Percentiles rank a stretch among this genome's conserved stretches.
Evolutionary conservation across 2,329 filamentous ascomycete species (phyloP).

Genomic region (Sarocladiaceae sp.): DNA sequence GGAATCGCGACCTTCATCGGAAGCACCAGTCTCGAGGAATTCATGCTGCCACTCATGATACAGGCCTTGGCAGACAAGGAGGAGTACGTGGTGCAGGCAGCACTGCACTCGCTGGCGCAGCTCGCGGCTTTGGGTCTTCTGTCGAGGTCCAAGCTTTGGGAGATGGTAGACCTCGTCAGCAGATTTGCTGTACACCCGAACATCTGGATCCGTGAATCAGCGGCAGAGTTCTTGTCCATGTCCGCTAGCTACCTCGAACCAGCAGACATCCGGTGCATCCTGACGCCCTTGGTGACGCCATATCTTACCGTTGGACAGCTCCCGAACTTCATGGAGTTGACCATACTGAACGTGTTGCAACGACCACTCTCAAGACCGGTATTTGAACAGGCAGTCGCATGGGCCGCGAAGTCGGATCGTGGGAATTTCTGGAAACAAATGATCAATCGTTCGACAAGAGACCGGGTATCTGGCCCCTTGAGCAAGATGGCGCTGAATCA

Average conservation of each 20-base stretch:
- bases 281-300: conserved; percentile 72
- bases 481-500: conserved; percentile 68
- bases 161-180: conserved; percentile 74
- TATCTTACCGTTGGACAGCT: conserved; percentile 72
- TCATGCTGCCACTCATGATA: conserved; percentile 91
- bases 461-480: conserved; percentile 51
- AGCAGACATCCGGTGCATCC: conserved; percentile 77
- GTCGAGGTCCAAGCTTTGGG: conserved; percentile 78
- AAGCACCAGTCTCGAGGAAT: conserved; percentile 83
- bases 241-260: conserved; percentile 68
- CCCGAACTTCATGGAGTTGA: conserved; percentile 61
- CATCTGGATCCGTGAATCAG: conserved; percentile 87
- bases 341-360: conserved; percentile 75
- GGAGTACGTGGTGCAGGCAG: conserved; percentile 88
- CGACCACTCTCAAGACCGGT: conserved; percentile 72
- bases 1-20: conserved; percentile 89
- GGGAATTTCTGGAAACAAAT: conserved; percentile 83
- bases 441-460: conserved; percentile 49
- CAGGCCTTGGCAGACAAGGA: conserved; percentile 90
- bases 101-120: conserved; percentile 78
- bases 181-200: conserved; percentile 93
- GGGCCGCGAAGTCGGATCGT: conserved; percentile 76
- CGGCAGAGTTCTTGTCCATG: conserved; percentile 74
- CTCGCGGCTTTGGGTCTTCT: conserved; percentile 85
- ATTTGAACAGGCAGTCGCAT: conserved; percentile 78